These are phyloP conservation scores for Aspergillus quadricinctus DNA, from an alignment of 2,329 filamentous ascomycete species.

Conservation along the genomic window DNA sequence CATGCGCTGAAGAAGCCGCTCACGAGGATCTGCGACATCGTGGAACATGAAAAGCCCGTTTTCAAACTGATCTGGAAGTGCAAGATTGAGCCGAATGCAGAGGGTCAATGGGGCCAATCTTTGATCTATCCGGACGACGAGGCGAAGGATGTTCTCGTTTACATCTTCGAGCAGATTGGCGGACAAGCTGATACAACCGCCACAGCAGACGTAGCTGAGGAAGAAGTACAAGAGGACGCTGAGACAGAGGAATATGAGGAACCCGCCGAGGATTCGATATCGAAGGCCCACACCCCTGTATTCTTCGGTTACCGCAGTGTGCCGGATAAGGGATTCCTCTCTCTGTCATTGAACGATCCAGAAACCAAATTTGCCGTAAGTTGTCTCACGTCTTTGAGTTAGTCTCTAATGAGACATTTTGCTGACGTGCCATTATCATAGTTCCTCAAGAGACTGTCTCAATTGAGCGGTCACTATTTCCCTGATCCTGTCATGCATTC, in stretches of 20 bases:
- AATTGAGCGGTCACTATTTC: conserved; percentile 73
- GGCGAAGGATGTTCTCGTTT: conserved; percentile 28
- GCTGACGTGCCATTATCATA: conserved; percentile 35
- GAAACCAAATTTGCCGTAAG: conserved; percentile 70
- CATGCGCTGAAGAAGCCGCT: conserved; percentile 39
- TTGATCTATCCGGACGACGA: conserved; percentile 31
- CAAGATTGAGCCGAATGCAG: conserved; percentile 24
- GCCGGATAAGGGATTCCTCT: conserved; percentile 53
- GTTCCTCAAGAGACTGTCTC: conserved; percentile 75
- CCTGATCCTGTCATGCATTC: conserved; percentile 64
- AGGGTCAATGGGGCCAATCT: conserved; percentile 19
- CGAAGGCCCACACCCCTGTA: conserved; percentile 13
- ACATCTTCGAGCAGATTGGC: conserved; percentile 34
- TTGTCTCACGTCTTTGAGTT: conserved; percentile 14
- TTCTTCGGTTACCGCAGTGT: conserved; percentile 22
- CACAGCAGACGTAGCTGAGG: conserved; percentile 6
- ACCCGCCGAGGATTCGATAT: conserved; percentile 22
- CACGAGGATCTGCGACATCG: conserved; percentile 30
- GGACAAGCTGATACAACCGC: conserved; percentile 11
- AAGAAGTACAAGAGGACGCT: conserved; percentile 7
- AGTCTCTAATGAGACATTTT: conserved; percentile 62
- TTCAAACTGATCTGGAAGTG: conserved; percentile 30
- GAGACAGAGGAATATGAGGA: conserved; percentile 13
- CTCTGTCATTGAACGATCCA: conserved; percentile 53
- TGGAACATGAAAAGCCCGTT: conserved; percentile 26